Base-by-base conservation (phyloP, 2,329 filamentous ascomycete species). In the Clarireedia sp. region DNA sequence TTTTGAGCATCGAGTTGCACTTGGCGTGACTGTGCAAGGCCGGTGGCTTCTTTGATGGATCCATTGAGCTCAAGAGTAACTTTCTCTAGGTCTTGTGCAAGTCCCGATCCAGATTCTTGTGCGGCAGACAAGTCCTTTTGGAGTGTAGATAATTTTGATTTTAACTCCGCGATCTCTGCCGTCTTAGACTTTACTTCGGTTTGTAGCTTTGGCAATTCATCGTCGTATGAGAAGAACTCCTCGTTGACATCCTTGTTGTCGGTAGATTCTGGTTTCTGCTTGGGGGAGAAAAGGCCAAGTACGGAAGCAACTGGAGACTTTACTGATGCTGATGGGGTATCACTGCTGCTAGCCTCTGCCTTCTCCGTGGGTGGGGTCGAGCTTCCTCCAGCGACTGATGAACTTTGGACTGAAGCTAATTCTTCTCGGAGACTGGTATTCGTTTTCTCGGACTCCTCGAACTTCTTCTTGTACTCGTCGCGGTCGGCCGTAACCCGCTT, bases 201-300 rank as follows among this genome's bases (percentile, higher is more conserved):
- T 65, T 95, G 86, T n/a, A 96, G 73, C 53, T 88, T 82, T 3
- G 89, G 87, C 14, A 95, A 77, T 71, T 97, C 92, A 50, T 86
- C 86, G 57, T 97, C 91, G 64, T 90, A 95, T 0, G 90, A 96
- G 72, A 96, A 96, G 71, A 96, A 87, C 48, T 95, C 89, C 60
- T 91, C 87, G 24, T 64, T 67, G 0, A 65, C 61, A 43, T 70
- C 73, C 41, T 68, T 67, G 4, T 72, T 69, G 7, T 70, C 67
- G 7, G 67, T 61, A 47, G 71, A 61, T 29, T 68, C 62, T 5
- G 71, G 60, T 57, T 74, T 75, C 37, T 76, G 73, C 59, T 70
- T 76, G 3, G 74, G 74, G 2, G 77, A 79, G 60, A 78, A 78
- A 61, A 78, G 71, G 37, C 74, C 71, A 2, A 79, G 65, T 24